Evolutionary conservation across 139 green algal species (phyloP), one percentile per base, ranked within the genome.

Genomic region (Coelastrella sp.): DNA sequence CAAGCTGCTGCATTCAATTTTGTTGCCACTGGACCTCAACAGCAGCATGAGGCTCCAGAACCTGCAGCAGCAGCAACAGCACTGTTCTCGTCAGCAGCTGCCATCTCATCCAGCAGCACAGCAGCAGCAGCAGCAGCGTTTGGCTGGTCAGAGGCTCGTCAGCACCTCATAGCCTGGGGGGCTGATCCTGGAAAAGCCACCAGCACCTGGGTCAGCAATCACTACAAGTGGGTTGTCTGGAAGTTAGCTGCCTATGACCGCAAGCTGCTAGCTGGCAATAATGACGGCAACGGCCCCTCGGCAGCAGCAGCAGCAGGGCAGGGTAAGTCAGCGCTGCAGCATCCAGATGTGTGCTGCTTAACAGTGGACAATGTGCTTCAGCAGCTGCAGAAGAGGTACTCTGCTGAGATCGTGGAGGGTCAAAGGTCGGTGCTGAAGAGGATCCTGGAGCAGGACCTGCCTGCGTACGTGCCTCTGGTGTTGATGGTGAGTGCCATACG

Each of bases 191-290:
- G 59, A 0, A 80, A 92, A 10, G 94, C 91, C 12, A 92, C 89
- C 0, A 63, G 82, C 1, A 94, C 89, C 6, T 97, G 95, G 95
- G 92, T 94, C 12, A 24, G 24, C 24, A 97, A 97, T 87, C 93
- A 96, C 74, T 96, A 89, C 84, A 92, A 90, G 7, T 96, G 94
- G 95, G 87, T 96, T 61, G 91, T 97, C n/a, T 97, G 95, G 95
- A 97, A 97, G 92, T 92, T 97, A 72, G 94, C 95, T 56, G 73
- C 86, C 3, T 93, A 95, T 72, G 93, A 96, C 65, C 72, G 88
- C 9, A 88, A 88, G 70, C 81, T 90, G 63, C 84, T 76, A 73
- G 72, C 57, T 63, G 91, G 59, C 89, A 94, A 7, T 94, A 15
- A 0, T 17, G 20, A 14, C 19, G 49, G 35, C 19, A 35, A 11